Evolutionary conservation across 257 asterid species (phyloP).

Genomic region (Linderniella brevidens): DNA sequence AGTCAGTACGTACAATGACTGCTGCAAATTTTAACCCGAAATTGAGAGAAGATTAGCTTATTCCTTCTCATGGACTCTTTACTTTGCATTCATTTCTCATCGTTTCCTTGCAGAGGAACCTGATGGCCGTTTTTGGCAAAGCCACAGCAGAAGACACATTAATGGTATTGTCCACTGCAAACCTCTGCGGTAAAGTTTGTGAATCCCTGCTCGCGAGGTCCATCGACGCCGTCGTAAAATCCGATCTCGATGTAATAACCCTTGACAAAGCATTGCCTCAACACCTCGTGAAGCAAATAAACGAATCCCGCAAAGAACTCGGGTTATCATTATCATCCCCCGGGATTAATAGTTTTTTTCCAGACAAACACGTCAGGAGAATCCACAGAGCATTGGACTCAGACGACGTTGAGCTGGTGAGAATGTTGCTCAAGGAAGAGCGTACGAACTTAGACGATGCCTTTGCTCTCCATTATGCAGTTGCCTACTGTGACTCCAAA

Average conservation of each 20-base stretch:
- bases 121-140: slow-evolving; percentile 56
- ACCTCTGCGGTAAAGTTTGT: slow-evolving; percentile 38
- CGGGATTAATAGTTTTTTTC: slow-evolving; percentile 29
- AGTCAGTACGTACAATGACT: no score
- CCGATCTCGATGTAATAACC: slow-evolving; percentile 66
- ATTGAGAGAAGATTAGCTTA: neutral
- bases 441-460: slow-evolving; percentile 77
- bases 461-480: slow-evolving; percentile 83
- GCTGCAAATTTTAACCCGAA: no score
- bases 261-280: slow-evolving; percentile 68
- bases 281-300: slow-evolving; percentile 44
- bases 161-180: slow-evolving; percentile 59
- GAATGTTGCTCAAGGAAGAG: slow-evolving; percentile 82
- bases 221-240: slow-evolving; percentile 55
- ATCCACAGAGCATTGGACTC: slow-evolving; percentile 91
- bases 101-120: slow-evolving; percentile 38
- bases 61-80: neutral
- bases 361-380: slow-evolving; percentile 74
- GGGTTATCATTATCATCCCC: slow-evolving; percentile 36
- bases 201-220: slow-evolving; percentile 43
- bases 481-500: slow-evolving; percentile 88
- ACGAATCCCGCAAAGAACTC: slow-evolving; percentile 36
- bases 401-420: slow-evolving; percentile 82
- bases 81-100: slow-evolving; percentile 4
- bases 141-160: slow-evolving; percentile 63